Evolutionary conservation across 768 basidiomycete genomes (phyloP).

Genomic region (Pisolithus albus): DNA sequence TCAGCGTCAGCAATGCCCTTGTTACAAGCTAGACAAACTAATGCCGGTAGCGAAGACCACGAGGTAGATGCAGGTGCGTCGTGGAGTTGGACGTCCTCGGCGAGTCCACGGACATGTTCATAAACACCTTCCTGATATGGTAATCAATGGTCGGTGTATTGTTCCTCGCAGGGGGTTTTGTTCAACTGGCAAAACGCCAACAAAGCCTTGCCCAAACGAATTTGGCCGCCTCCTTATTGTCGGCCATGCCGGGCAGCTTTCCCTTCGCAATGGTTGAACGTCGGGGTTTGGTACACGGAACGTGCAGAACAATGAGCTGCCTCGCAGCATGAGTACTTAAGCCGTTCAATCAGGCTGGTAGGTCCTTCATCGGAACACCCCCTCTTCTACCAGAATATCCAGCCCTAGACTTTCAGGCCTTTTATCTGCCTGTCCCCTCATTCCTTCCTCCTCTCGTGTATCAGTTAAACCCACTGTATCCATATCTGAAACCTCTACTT

Average conservation of each 20-base stretch:
- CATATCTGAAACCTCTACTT: neutral
- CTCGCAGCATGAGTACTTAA: slow-evolving; percentile 14
- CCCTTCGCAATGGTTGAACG: neutral
- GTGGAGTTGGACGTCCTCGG: neutral
- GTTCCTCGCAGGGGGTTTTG: neutral
- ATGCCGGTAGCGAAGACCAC: no score
- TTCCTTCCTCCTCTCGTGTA: slow-evolving; percentile 7
- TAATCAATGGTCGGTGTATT: neutral
- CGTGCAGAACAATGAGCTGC: slow-evolving; percentile 13
- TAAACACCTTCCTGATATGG: neutral
- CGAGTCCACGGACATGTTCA: neutral
- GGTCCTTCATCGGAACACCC: neutral
- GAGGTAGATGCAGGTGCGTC: neutral
- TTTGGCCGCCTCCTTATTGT: slow-evolving; percentile 12
- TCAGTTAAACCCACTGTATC: slow-evolving; percentile 5
- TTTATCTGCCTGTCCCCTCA: neutral
- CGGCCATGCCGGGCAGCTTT: neutral
- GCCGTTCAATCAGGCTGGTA: slow-evolving; percentile 1
- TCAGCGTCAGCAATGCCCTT: neutral
- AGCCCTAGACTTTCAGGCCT: neutral
- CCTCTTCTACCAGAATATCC: neutral
- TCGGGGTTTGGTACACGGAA: neutral
- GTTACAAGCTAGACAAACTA: neutral
- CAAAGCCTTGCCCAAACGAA: slow-evolving; percentile 2
- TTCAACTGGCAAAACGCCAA: neutral